A percentile compares a stretch with the other conserved stretches of the same genome.
phyloP scores from a whole-genome alignment of 2,329 filamentous ascomycete species.

The Cephalotrichum gorgonifer region DNA sequence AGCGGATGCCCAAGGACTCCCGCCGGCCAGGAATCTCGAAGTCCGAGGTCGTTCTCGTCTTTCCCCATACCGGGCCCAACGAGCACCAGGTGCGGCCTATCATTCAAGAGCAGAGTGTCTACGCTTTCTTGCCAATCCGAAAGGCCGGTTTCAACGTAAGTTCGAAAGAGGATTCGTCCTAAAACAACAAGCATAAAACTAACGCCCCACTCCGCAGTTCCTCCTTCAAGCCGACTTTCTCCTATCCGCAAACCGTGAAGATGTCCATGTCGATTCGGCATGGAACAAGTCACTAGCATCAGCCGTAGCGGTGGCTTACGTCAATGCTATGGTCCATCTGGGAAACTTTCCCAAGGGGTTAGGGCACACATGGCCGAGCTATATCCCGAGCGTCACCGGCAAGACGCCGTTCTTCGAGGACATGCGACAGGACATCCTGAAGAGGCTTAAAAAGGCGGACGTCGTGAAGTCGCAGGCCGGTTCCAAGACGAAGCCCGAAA shows the following conservation, averaged over 20 bases:
- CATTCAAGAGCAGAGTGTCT: too few species aligned
- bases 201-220: conserved; percentile 11
- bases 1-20: background rate
- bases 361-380: too few species aligned
- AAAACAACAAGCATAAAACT: background rate
- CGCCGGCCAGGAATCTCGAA: background rate
- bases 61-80: background rate
- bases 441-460: background rate
- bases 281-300: conserved; percentile 11
- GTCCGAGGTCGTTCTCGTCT: background rate
- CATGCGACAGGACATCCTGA: background rate
- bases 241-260: conserved; percentile 13
- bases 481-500: background rate
- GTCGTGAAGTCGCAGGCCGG: background rate
- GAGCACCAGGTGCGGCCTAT: background rate
- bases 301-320: too few species aligned
- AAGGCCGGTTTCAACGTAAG: background rate
- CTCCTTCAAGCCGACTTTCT: conserved; percentile 18
- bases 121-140: background rate
- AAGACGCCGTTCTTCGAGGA: conserved; percentile 1
- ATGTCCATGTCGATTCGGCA: conserved; percentile 7
- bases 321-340: too few species aligned
- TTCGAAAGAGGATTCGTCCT: too few species aligned
- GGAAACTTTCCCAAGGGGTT: too few species aligned
- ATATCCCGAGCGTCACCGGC: background rate